Evolutionary conservation across 768 basidiomycete genomes (phyloP).

Genomic region (Leucosporidium yakuticum): DNA sequence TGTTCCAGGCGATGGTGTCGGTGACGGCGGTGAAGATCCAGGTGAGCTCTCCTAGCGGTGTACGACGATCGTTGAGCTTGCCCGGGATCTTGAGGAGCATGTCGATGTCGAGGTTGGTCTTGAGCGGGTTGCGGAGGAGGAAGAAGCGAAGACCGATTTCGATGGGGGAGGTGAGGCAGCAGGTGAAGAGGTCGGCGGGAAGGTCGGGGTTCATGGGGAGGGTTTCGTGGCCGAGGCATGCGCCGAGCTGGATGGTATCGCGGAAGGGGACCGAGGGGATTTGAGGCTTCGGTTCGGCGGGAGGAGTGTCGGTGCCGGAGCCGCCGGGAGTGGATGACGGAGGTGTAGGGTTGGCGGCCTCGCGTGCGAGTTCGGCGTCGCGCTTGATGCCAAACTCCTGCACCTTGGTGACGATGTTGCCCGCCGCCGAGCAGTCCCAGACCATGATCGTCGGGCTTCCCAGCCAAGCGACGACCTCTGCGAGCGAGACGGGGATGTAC

Average conservation of each 20-base stretch:
- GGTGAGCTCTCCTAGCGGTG: constrained; percentile 94
- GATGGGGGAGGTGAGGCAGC: constrained; percentile 94
- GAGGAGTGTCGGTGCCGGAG: constrained; percentile 52
- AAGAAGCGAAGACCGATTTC: constrained; percentile 89
- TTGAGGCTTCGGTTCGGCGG: constrained; percentile 42
- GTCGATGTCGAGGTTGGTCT: constrained; percentile 71
- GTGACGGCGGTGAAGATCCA: constrained; percentile 99
- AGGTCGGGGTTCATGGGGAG: constrained; percentile 93
- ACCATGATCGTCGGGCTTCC: constrained; percentile 94
- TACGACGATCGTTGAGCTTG: constrained; percentile 90
- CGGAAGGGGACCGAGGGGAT: constrained; percentile 55
- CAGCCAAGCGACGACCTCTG: constrained; percentile 87
- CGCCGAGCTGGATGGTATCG: constrained; percentile 89
- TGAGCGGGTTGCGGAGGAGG: constrained; percentile 83
- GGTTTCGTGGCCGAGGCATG: constrained; percentile 83
- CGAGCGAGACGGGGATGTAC: constrained; percentile 92
- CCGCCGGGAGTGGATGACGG: constrained; percentile 56
- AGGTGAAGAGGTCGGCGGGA: constrained; percentile 94
- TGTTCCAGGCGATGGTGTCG: constrained; percentile 98
- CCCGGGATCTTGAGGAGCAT: constrained; percentile 94
- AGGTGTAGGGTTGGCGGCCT: constrained; percentile 45
- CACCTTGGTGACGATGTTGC: constrained; percentile 85
- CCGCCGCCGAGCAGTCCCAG: constrained; percentile 99
- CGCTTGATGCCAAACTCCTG: constrained; percentile 50
- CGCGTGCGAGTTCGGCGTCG: constrained; percentile 42